Evolutionary conservation across 1,139 yeast genomes (phyloP).

Genomic region (Pichia sp.): DNA sequence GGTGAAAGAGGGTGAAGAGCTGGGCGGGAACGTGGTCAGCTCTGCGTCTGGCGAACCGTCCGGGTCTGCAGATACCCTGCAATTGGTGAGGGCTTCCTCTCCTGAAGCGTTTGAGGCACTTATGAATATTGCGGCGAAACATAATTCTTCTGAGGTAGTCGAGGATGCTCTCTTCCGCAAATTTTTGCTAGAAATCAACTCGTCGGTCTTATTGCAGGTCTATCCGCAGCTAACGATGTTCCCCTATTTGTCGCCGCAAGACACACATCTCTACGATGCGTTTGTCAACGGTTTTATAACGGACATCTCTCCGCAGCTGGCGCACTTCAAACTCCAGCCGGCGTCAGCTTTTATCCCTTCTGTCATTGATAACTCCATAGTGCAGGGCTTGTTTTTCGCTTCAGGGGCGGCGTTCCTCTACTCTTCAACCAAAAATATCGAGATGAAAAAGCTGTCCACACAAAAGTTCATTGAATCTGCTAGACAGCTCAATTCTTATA

Average conservation of each 20-base stretch:
- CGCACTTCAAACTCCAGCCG: constrained; percentile 41
- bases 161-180: constrained; percentile 25
- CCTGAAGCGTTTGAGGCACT: not conserved
- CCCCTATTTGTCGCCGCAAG: constrained; percentile 2
- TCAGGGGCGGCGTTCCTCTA: constrained; percentile 35
- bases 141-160: not conserved
- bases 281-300: constrained; percentile 38
- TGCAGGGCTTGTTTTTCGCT: constrained; percentile 34
- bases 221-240: not conserved
- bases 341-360: constrained; percentile 35
- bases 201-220: not conserved
- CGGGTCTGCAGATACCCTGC: too few relatives aligned
- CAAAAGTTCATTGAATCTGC: constrained; percentile 17
- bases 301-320: constrained; percentile 39
- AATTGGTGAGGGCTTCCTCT: not conserved
- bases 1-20: not conserved
- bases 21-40: not conserved
- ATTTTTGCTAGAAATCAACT: constrained; percentile 9
- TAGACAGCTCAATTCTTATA: constrained; percentile 14
- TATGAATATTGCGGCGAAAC: not conserved
- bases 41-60: not conserved
- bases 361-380: constrained; percentile 28
- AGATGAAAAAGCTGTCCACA: constrained; percentile 3
- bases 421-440: not conserved
- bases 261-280: constrained; percentile 30